phyloP scores from a whole-genome alignment of 306 rosid species.

The Quercus dentata region DNA sequence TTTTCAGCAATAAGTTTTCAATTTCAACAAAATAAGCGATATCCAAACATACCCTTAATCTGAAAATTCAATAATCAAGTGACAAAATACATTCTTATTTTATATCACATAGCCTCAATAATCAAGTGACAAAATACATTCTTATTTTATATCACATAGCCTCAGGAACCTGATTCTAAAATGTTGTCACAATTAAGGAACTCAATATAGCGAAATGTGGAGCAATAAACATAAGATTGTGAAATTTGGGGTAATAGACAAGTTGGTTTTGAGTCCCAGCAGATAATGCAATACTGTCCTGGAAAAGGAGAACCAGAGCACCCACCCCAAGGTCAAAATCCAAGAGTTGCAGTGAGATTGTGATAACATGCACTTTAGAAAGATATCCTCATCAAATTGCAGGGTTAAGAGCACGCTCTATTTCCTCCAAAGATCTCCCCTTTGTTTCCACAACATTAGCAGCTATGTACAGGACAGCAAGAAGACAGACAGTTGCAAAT shows the following conservation, averaged over 20 bases:
- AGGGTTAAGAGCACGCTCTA: slow-evolving; percentile 72
- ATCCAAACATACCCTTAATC: neutral
- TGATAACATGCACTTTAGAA: slow-evolving; percentile 14
- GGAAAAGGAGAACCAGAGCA: slow-evolving; percentile 1
- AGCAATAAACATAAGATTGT: slow-evolving; percentile 5
- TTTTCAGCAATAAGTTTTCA: no score
- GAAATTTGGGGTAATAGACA: slow-evolving; percentile 13
- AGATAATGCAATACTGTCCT: neutral
- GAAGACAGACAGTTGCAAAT: slow-evolving; percentile 66
- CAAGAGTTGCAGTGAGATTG: slow-evolving; percentile 11
- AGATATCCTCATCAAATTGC: slow-evolving; percentile 35
- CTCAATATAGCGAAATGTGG: neutral
- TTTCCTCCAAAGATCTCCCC: slow-evolving; percentile 94
- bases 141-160: slow-evolving; percentile 7
- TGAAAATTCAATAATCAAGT: neutral
- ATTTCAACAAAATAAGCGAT: rapidly evolving
- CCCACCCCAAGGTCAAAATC: slow-evolving; percentile 6
- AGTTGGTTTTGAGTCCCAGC: slow-evolving; percentile 4
- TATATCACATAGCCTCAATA: slow-evolving; percentile 1
- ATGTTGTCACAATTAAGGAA: slow-evolving; percentile 3
- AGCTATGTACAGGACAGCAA: slow-evolving; percentile 83
- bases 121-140: slow-evolving; percentile 3
- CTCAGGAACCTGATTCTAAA: neutral
- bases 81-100: neutral
- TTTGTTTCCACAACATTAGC: slow-evolving; percentile 90